Conservation (phyloP, 139 green algal species). For the Nannochloris sp. region DNA sequence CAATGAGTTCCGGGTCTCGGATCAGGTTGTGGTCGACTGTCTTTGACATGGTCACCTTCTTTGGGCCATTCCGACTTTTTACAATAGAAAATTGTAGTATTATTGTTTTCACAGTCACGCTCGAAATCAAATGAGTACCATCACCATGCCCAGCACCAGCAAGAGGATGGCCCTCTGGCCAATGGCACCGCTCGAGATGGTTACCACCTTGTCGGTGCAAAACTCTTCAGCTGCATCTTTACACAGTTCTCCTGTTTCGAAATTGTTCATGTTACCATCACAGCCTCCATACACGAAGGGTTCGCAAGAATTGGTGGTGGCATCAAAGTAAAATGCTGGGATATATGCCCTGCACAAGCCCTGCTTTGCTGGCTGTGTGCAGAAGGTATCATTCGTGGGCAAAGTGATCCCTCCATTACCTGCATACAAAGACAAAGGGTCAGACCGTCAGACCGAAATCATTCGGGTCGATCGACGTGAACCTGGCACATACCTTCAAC, state of each 20-base stretch:
- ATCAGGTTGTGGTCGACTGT: constrained; percentile 3
- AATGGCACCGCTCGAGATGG: neutral
- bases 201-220: constrained; percentile 1
- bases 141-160: neutral
- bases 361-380: neutral
- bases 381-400: neutral
- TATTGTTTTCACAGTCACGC: too few relatives aligned
- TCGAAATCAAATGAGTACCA: too few relatives aligned
- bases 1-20: constrained; percentile 18
- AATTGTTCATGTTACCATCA: constrained; percentile 6
- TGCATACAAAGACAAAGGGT: neutral
- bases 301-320: neutral
- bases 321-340: constrained; percentile 1
- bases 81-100: too few relatives aligned
- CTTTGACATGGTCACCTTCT: constrained; percentile 8
- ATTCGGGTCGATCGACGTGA: too few relatives aligned
- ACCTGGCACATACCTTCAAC: too few relatives aligned
- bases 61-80: too few relatives aligned
- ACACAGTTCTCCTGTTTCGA: neutral
- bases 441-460: too few relatives aligned
- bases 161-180: neutral
- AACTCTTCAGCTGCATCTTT: neutral
- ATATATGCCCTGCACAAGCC: neutral
- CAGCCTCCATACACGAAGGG: constrained; percentile 5
- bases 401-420: neutral